Base-by-base conservation (phyloP, 192 early-diverging fungal species). In the Irineochytrium annulatum region DNA sequence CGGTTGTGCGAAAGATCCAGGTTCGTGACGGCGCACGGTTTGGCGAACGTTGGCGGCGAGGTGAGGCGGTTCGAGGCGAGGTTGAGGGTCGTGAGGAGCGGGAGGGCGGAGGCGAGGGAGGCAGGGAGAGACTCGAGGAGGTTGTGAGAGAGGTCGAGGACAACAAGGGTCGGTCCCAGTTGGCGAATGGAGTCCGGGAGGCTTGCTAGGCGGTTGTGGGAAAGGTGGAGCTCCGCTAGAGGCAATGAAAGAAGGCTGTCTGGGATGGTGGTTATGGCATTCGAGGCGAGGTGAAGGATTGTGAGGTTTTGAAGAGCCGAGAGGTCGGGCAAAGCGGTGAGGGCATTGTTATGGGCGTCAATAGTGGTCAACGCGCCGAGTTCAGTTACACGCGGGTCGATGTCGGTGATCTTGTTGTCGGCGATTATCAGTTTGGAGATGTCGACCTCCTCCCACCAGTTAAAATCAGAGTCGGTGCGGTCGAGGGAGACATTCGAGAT, bases 381-480 rank as follows among this genome's bases (percentile, higher is more conserved):
- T 17, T 59, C 56, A n/a, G 55, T 58, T 43, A 79, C 46, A 0
- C 71, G 43, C 27, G 31, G 46, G 49, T 76, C 71, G n/a, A 79
- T 35, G 3, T 24, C 55, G 33, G 58, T 32, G 2, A 79, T 34
- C 3, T 41, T 45, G 48, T 79, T 79, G 55, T 79, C 73, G 34
- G 72, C 71, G 39, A 72, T 41, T 29, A 71, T 37, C 3, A 79
- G 52, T 17, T 62, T 37, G 30, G 60, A 52, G 8, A 79, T 52
- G 39, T 79, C 77, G 2, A 71, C 69, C 17, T 57, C 74, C 67
- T 70, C 69, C 74, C 69, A 76, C 67, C 67, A 69, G 31, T 67
- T 52, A 54, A 37, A 20, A 14, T 44, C 62, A 11, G 34, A 52
- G 3, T 31, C 43, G 20, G 13, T 3, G 14, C 48, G 60, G 52